These are phyloP conservation scores for Tolypocladium nubicola DNA, from an alignment of 2,329 filamentous ascomycete genomes.

Conservation along the genomic window DNA sequence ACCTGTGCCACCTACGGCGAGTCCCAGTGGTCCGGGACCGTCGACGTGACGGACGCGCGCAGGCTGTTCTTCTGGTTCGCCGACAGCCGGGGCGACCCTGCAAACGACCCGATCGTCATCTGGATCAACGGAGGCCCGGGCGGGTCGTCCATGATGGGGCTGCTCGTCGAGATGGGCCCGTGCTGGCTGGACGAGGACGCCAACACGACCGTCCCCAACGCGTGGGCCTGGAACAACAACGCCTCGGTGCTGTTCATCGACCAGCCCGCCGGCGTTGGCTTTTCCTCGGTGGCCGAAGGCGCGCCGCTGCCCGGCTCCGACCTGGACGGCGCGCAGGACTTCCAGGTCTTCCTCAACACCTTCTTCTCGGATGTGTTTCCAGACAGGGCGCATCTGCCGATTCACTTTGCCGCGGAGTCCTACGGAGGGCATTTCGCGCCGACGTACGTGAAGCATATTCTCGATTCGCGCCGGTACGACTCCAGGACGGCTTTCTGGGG, in stretches of 20 bases:
- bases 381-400: constrained; percentile 18
- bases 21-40: constrained; percentile 3
- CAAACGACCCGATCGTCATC: constrained; percentile 32
- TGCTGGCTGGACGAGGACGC: constrained; percentile 35
- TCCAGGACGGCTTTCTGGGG: constrained; percentile 4
- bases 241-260: constrained; percentile 22
- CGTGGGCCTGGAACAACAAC: constrained; percentile 48
- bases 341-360: constrained; percentile 35
- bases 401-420: constrained; percentile 34
- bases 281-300: constrained; percentile 22
- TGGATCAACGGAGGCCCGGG: constrained; percentile 52
- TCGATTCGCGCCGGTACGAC: constrained; percentile 1
- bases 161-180: constrained; percentile 40
- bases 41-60: constrained; percentile 1
- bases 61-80: constrained; percentile 13
- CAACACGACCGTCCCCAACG: constrained; percentile 30
- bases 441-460: constrained; percentile 4
- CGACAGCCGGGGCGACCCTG: constrained; percentile 14
- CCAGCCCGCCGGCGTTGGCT: constrained; percentile 19
- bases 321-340: constrained; percentile 26
- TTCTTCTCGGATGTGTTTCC: constrained; percentile 32
- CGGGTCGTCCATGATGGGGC: constrained; percentile 39
- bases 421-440: not conserved
- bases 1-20: not conserved
- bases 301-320: constrained; percentile 13